Evolutionary conservation across 257 asterid species (phyloP).

Genomic region (Nicotiana paniculata): DNA sequence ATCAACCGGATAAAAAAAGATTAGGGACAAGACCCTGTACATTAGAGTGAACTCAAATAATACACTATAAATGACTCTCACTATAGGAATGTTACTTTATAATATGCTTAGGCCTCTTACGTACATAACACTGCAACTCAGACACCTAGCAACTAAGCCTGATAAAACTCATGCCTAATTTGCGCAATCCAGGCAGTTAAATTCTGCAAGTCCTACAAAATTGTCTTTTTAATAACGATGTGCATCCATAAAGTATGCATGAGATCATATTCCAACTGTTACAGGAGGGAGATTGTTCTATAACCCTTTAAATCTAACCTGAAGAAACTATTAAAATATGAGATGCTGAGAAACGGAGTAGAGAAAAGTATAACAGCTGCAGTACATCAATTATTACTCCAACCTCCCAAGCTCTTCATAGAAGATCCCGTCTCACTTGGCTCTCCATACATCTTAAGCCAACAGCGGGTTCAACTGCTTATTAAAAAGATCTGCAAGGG

Average conservation of each 20-base stretch:
- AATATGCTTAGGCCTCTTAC: neutral
- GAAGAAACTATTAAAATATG: neutral
- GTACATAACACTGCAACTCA: neutral
- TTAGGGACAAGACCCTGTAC: neutral
- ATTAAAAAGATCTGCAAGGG: constrained; percentile 73
- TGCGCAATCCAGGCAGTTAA: neutral
- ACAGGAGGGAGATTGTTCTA: neutral
- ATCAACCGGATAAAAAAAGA: neutral
- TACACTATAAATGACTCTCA: neutral
- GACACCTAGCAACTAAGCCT: neutral
- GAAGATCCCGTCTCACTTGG: neutral
- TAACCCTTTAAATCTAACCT: neutral
- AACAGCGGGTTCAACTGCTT: constrained; percentile 60
- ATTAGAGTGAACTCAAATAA: neutral
- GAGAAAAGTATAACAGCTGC: neutral
- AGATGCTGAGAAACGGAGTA: neutral
- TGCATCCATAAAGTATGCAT: neutral
- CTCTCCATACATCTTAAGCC: constrained; percentile 1
- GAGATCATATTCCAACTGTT: neutral
- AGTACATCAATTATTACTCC: neutral
- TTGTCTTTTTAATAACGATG: neutral
- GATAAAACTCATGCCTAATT: neutral
- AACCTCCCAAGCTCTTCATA: neutral
- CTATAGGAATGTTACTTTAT: neutral
- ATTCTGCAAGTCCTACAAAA: neutral